Base-by-base conservation (phyloP, 176 grass and related monocot species). In the Cocos nucifera region DNA sequence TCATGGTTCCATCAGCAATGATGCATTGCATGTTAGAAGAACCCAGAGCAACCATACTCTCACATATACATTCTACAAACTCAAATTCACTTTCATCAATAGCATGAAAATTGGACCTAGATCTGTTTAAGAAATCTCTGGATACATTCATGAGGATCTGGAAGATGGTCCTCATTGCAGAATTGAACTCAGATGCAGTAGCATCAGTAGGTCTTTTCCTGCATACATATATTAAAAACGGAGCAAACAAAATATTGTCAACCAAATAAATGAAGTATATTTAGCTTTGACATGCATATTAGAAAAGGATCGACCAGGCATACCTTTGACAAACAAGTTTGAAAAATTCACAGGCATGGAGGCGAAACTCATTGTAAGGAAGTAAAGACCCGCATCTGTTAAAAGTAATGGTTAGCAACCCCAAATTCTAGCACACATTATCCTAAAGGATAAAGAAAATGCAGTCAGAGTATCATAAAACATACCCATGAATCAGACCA, bases 21-120 rank as follows among this genome's bases (percentile, higher is more conserved):
- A 97, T 78, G 73, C 87, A 97, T 69, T 88, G 87, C 93, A 91
- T 85, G 72, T 91, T 97, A 74, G 87, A 97, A 80, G 93, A 91
- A 59, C 87, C 93, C 61, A 97, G 73, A 80, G 93, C 66, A 57
- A 85, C 93, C 84, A 97, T 82, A 66, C 84, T 83, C 78, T 97
- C 93, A 62, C 87, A 88, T 69, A 97, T 75, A 76, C 69, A 80
- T 27, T 87, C 67, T 22, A 79, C 73, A 80, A 97, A 97, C 76
- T 88, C 87, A 44, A 83, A 85, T 54, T 97, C 87, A 15, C 54
- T 85, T 69, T 88, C 93, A 88, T 97, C 93, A 73, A 91, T 69
- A 59, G 64, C 65, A 68, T 12, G 73, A 32, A 79, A 69, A 51
- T 80, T 83, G 57, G 65, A 83, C 62, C 56, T 85, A 62, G 78